Evolutionary conservation across 352 stramenopile species (phyloP).

Genomic region (Phytopythium delawarense): DNA sequence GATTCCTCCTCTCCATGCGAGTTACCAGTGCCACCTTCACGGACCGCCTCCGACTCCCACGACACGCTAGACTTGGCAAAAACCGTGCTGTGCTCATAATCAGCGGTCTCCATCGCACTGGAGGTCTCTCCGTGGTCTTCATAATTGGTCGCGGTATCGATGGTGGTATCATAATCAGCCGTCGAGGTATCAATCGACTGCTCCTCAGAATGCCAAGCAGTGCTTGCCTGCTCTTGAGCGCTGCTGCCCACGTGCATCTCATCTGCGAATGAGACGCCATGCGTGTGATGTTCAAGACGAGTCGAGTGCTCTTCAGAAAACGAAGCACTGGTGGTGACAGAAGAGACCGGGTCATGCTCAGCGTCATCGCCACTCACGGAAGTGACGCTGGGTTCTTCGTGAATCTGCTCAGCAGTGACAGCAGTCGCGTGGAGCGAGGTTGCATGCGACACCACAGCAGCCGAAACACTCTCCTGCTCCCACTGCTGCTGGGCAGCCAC

Average conservation of each 20-base stretch:
- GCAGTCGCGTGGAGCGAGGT: neutral
- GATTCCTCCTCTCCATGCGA: neutral
- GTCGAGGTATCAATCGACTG: neutral
- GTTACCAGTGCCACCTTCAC: neutral
- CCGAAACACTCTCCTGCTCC: neutral
- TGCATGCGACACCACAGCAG: neutral
- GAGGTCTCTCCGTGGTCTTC: neutral
- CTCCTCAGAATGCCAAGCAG: neutral
- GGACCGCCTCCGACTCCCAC: neutral
- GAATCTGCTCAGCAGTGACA: neutral
- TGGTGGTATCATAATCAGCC: neutral
- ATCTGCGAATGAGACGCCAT: slow-evolving; percentile 5
- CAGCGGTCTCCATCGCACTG: neutral
- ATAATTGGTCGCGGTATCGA: neutral
- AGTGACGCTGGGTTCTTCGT: neutral
- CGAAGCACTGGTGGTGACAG: neutral
- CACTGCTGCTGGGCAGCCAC: neutral
- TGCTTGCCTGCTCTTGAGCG: neutral
- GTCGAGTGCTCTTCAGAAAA: slow-evolving; percentile 1
- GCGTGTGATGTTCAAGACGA: neutral
- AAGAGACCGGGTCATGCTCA: neutral
- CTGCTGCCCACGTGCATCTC: neutral
- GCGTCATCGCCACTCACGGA: neutral
- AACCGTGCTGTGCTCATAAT: neutral
- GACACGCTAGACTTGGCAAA: slow-evolving; percentile 4